phyloP scores from a whole-genome alignment of 2,329 filamentous ascomycete species.

The Juglanconis sp. region DNA sequence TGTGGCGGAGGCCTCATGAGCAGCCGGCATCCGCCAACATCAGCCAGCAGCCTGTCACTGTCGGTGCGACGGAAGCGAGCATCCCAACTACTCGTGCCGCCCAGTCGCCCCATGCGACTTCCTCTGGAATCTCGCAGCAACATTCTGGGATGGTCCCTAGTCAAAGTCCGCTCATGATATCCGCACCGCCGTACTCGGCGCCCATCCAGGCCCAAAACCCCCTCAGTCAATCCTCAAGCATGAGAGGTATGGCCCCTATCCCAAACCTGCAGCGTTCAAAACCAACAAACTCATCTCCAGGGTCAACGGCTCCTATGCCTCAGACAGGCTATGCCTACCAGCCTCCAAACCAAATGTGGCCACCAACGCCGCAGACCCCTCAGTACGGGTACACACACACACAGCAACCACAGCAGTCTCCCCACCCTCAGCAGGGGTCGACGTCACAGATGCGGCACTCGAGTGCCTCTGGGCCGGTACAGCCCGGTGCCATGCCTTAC shows the following conservation, averaged over 20 bases:
- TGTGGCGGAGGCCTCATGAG: conserved; percentile 83
- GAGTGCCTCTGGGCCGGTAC: conserved; percentile 52
- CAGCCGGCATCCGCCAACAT: conserved; percentile 54
- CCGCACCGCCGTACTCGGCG: conserved; percentile 64
- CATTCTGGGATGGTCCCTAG: conserved; percentile 53
- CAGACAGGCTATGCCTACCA: conserved; percentile 62
- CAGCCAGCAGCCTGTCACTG: conserved; percentile 37
- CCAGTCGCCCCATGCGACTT: conserved; percentile 56
- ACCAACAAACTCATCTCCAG: conserved; percentile 58
- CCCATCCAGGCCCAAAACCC: conserved; percentile 68
- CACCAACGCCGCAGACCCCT: conserved; percentile 61
- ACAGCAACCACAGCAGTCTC: conserved; percentile 30
- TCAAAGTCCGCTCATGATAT: conserved; percentile 65
- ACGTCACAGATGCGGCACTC: conserved; percentile 60
- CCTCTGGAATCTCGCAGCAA: conserved; percentile 49
- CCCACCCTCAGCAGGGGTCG: conserved; percentile 51
- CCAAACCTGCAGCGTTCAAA: conserved; percentile 63
- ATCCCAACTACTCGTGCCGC: conserved; percentile 50
- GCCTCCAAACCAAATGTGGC: conserved; percentile 62
- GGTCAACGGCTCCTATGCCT: conserved; percentile 49
- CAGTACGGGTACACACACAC: conserved; percentile 55
- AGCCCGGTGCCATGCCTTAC: conserved; percentile 55
- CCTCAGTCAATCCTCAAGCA: conserved; percentile 65
- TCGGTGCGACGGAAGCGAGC: conserved; percentile 40
- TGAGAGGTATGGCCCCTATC: conserved; percentile 65